These are phyloP conservation scores for Mycena sp. DNA, from an alignment of 1,284 basidiomycete species.

Conservation along the genomic window DNA sequence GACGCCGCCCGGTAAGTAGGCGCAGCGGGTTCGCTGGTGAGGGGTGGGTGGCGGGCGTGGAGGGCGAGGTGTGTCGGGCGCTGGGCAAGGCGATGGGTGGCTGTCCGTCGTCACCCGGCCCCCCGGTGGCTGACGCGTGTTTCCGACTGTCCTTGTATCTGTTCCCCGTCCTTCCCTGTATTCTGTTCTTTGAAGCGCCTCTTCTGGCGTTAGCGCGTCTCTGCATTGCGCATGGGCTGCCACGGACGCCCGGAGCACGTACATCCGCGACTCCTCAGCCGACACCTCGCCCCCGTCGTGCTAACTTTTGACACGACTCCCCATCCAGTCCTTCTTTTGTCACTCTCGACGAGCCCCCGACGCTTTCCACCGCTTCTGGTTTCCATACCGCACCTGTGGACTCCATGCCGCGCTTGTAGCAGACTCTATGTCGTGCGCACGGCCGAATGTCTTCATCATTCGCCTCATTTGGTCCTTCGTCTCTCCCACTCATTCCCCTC, in stretches of 20 bases:
- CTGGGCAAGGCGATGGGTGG: constrained; percentile 52
- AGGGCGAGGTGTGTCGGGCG: constrained; percentile 60
- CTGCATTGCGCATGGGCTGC: constrained; percentile 48
- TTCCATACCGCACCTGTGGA: constrained; percentile 42
- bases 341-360: too few relatives aligned
- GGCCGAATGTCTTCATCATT: too few relatives aligned
- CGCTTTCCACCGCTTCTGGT: too few relatives aligned
- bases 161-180: too few relatives aligned
- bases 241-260: constrained; percentile 28
- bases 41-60: constrained; percentile 58
- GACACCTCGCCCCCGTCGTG: too few relatives aligned
- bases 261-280: constrained; percentile 41
- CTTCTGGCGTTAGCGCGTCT: neutral
- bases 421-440: too few relatives aligned
- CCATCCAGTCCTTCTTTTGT: too few relatives aligned
- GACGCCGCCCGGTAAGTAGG: too few relatives aligned
- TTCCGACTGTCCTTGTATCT: neutral
- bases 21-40: constrained; percentile 53
- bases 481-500: too few relatives aligned
- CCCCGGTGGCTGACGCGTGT: neutral
- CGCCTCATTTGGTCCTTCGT: too few relatives aligned
- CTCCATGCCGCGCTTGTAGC: constrained; percentile 57
- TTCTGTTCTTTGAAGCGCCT: neutral
- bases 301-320: too few relatives aligned
- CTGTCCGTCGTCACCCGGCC: neutral